phyloP scores from a whole-genome alignment of 2,329 filamentous ascomycete genomes.

The Hymenoscyphus albidus region DNA sequence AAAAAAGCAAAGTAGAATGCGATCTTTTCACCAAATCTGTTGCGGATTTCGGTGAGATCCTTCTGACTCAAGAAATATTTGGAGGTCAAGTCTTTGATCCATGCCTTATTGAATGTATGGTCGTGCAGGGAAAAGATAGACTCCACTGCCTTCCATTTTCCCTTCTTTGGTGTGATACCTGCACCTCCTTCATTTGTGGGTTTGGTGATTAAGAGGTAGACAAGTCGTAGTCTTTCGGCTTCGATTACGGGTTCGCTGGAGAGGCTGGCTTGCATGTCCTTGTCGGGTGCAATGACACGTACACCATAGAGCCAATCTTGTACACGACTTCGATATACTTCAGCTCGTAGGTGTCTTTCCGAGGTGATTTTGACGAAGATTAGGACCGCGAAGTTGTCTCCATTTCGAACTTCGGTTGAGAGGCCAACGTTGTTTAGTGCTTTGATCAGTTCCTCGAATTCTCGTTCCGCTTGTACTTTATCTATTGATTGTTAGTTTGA shows the following conservation, averaged over 20 bases:
- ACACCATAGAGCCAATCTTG: slow-evolving; percentile 94
- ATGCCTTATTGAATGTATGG: slow-evolving; percentile 67
- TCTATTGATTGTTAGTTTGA: slow-evolving; percentile 44
- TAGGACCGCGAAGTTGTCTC: slow-evolving; percentile 69
- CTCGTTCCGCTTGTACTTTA: slow-evolving; percentile 63
- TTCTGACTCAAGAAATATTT: slow-evolving; percentile 63
- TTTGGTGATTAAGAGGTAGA: slow-evolving; percentile 80
- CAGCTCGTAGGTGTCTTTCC: slow-evolving; percentile 67
- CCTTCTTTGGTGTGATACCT: slow-evolving; percentile 65
- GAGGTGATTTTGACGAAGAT: slow-evolving; percentile 81
- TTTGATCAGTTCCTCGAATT: slow-evolving; percentile 74
- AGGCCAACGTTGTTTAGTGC: slow-evolving; percentile 76
- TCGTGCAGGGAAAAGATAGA: slow-evolving; percentile 79
- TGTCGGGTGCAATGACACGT: slow-evolving; percentile 69
- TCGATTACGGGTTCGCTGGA: slow-evolving; percentile 75
- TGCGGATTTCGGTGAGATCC: slow-evolving; percentile 70
- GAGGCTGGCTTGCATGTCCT: slow-evolving; percentile 65
- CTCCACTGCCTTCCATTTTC: slow-evolving; percentile 69
- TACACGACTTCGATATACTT: slow-evolving; percentile 82
- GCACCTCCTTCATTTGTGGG: slow-evolving; percentile 72
- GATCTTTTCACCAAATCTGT: slow-evolving; percentile 77
- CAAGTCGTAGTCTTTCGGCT: slow-evolving; percentile 80
- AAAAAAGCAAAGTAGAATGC: slow-evolving; percentile 96
- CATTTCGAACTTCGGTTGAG: slow-evolving; percentile 80
- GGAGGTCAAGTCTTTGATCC: slow-evolving; percentile 71